Evolutionary conservation across 352 stramenopile species (phyloP), one percentile per base, ranked within the genome.

Genomic region (Pythium sukuiense): DNA sequence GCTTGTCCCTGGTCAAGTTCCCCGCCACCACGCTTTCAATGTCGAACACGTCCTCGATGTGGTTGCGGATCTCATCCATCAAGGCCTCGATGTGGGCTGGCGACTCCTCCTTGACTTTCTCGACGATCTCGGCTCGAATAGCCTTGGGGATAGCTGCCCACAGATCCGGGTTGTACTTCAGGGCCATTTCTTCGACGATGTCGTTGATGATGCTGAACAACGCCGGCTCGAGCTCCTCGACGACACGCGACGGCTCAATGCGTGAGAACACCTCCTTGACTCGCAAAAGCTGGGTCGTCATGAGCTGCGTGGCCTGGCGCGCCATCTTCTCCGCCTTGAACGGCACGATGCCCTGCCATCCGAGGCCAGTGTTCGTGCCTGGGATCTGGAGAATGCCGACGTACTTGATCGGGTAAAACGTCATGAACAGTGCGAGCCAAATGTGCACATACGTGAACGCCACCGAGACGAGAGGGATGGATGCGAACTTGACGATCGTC

Each of bases 301-400:
- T 97, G 57, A 97, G 92, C 58, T 85, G 79, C 63, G 97, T 95
- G 26, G 89, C 90, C 53, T 96, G 89, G 20, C 91, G 92, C n/a
- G 94, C 95, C 97, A 99, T 99, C 59, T 98, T 97, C 73, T 98
- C 94, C 30, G 90, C 96, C 70, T 99, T 99, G 69, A 92, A 86
- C 1, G 97, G 96, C n/a, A 99, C 96, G 50, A 99, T 98, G 16
- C 97, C 97, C 69, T 99, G 96, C 97, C 97, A 99, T 9, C 97
- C 96, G 4, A 98, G 65, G 8, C 96, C 96, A 65, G 93, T 97
- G 73, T 98, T 94, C 3, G 86, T 96, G 46, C 73, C 69, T 0
- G 86, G 83, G 66, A 93, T 89, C 74, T 96, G 92, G 59, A 97
- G 74, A 30, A 89, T 94, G 20, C 96, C 97, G 30, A 85, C 73